Evolutionary conservation across 2,329 filamentous ascomycete genomes (phyloP).

Genomic region (Alternaria sp.): DNA sequence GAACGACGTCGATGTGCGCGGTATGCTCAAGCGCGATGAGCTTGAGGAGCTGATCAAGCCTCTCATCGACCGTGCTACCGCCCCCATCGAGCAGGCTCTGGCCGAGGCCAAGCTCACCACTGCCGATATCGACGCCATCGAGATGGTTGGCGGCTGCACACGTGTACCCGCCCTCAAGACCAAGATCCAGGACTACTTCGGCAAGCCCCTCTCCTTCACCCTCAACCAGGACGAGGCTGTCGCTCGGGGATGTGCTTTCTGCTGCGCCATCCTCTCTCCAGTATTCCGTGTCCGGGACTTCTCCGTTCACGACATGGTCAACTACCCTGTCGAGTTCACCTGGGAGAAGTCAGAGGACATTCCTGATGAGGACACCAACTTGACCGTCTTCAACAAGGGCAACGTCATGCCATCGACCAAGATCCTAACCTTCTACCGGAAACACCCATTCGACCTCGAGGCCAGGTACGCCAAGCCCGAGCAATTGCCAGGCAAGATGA

Average conservation of each 20-base stretch:
- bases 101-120: constrained; percentile 89
- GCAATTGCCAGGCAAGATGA: constrained; percentile 83
- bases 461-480: constrained; percentile 91
- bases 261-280: constrained; percentile 95
- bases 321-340: constrained; percentile 97
- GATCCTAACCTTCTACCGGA: constrained; percentile 98
- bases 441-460: constrained; percentile 96
- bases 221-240: constrained; percentile 98
- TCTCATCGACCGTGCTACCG: constrained; percentile 74
- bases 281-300: constrained; percentile 99
- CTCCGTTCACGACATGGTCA: constrained; percentile 94
- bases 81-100: constrained; percentile 87
- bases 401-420: constrained; percentile 98
- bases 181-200: constrained; percentile 85
- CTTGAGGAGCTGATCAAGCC: constrained; percentile 90
- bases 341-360: constrained; percentile 99
- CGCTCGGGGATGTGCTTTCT: constrained; percentile 94
- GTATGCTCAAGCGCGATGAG: constrained; percentile 92
- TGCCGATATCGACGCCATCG: constrained; percentile 91
- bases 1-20: constrained; percentile 92
- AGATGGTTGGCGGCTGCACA: constrained; percentile 93
- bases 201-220: constrained; percentile 91
- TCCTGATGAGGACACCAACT: constrained; percentile 95
- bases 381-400: constrained; percentile 97
- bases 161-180: constrained; percentile 95